A percentile compares a stretch with the other conserved stretches of the same genome.
Conservation (phyloP, 192 early-diverging fungal species). For the Coemansia sp. region DNA sequence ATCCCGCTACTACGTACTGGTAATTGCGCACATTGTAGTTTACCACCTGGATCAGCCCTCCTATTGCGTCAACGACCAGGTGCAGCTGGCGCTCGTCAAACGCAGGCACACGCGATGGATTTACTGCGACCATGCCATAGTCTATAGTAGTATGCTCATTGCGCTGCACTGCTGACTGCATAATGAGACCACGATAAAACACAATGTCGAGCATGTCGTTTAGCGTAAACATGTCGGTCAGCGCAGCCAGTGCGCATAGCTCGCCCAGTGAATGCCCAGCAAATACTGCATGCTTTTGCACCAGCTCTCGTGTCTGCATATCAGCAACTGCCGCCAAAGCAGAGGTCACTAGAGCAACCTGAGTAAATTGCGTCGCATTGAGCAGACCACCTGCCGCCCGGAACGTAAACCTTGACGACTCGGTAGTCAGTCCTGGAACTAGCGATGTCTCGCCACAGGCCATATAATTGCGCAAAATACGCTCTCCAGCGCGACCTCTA, state of each 20-base stretch:
- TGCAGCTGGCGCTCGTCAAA: slow-evolving; percentile 72
- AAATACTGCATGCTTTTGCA: slow-evolving; percentile 77
- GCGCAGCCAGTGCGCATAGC: slow-evolving; percentile 78
- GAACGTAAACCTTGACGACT: background rate
- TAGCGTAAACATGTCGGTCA: slow-evolving; percentile 76
- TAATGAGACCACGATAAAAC: slow-evolving; percentile 95
- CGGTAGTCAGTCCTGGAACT: slow-evolving; percentile 18
- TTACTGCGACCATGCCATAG: slow-evolving; percentile 93
- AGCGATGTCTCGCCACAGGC: slow-evolving; percentile 55
- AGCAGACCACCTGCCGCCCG: slow-evolving; percentile 79
- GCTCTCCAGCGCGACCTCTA: slow-evolving; percentile 60
- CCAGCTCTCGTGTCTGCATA: slow-evolving; percentile 77
- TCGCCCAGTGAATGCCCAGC: slow-evolving; percentile 96
- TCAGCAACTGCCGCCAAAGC: slow-evolving; percentile 90
- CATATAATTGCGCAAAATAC: slow-evolving; percentile 79
- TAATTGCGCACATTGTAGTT: slow-evolving; percentile 95
- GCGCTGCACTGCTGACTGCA: slow-evolving; percentile 90
- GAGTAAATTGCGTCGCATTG: slow-evolving; percentile 92
- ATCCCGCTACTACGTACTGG: slow-evolving; percentile 92
- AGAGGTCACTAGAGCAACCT: slow-evolving; percentile 81
- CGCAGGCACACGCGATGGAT: slow-evolving; percentile 76
- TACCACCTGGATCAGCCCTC: slow-evolving; percentile 85
- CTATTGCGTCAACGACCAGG: slow-evolving; percentile 67
- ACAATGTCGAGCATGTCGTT: slow-evolving; percentile 83
- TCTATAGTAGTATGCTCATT: slow-evolving; percentile 74